phyloP scores from a whole-genome alignment of 495 filamentous ascomycete species.

The Saxophila tyrrhenica region DNA sequence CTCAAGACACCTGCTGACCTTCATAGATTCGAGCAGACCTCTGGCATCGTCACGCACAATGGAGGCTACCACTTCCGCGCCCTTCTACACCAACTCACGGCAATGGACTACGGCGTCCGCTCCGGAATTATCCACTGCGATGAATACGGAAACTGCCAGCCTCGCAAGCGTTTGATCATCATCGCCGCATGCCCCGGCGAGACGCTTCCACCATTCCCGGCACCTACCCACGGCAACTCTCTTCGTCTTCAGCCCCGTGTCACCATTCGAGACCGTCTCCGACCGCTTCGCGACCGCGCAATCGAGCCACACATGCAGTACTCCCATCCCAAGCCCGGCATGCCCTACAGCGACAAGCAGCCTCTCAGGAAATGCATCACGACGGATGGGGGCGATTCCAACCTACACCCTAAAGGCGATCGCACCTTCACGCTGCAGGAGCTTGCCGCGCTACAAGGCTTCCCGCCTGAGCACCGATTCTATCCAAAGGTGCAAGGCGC shows the following conservation, averaged over 20 bases:
- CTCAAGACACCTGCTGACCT: not conserved
- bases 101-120: conserved; percentile 56
- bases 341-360: not conserved
- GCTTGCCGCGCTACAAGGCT: conserved; percentile 63
- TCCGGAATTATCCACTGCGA: conserved; percentile 43
- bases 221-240: conserved; percentile 48
- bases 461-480: conserved; percentile 57
- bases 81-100: conserved; percentile 53
- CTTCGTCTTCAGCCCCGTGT: conserved; percentile 24
- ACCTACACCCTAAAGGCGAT: conserved; percentile 57
- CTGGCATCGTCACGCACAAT: conserved; percentile 38
- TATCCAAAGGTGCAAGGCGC: conserved; percentile 13
- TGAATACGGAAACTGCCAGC: conserved; percentile 52
- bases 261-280: conserved; percentile 31
- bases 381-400: conserved; percentile 52
- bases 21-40: conserved; percentile 79
- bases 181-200: conserved; percentile 75
- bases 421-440: conserved; percentile 61
- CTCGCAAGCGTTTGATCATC: conserved; percentile 55
- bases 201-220: conserved; percentile 55
- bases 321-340: not conserved
- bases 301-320: not conserved
- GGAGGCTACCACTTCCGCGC: conserved; percentile 42
- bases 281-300: not conserved
- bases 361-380: conserved; percentile 52